Conservation (phyloP, 108 stramenopile species). For the Cylindrotheca closterium region DNA sequence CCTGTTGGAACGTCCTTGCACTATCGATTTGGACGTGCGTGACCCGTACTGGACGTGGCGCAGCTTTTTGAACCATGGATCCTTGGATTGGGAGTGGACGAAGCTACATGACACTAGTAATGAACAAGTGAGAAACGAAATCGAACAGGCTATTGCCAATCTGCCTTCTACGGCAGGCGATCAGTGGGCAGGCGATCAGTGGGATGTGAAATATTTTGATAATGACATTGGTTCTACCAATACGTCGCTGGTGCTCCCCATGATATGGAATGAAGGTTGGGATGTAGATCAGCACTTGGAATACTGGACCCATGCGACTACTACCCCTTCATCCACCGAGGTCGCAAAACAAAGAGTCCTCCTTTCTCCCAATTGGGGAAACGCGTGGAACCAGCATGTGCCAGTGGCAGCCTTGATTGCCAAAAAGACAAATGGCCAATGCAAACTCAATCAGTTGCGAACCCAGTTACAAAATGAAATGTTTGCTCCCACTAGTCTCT, state of each 20-base stretch:
- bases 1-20: conserved; percentile 10
- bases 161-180: not conserved
- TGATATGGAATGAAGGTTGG: not conserved
- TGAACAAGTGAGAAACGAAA: not conserved
- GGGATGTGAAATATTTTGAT: no score
- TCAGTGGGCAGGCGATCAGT: not conserved
- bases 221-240: not conserved
- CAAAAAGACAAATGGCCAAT: not conserved
- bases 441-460: not conserved
- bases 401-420: not conserved
- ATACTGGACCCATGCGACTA: not conserved
- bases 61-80: not conserved
- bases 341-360: conserved; percentile 4
- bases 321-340: no score
- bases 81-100: not conserved
- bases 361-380: conserved; percentile 21
- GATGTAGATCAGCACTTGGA: not conserved
- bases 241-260: not conserved
- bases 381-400: conserved; percentile 10
- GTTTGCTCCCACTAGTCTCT: conserved; percentile 11
- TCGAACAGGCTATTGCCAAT: not conserved
- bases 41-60: not conserved
- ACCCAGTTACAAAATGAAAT: conserved; percentile 20
- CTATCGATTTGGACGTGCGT: conserved; percentile 1
- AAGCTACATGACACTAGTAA: not conserved